These are phyloP conservation scores for Blastosporella zonata DNA, from an alignment of 1,284 basidiomycete genomes.

Conservation along the genomic window DNA sequence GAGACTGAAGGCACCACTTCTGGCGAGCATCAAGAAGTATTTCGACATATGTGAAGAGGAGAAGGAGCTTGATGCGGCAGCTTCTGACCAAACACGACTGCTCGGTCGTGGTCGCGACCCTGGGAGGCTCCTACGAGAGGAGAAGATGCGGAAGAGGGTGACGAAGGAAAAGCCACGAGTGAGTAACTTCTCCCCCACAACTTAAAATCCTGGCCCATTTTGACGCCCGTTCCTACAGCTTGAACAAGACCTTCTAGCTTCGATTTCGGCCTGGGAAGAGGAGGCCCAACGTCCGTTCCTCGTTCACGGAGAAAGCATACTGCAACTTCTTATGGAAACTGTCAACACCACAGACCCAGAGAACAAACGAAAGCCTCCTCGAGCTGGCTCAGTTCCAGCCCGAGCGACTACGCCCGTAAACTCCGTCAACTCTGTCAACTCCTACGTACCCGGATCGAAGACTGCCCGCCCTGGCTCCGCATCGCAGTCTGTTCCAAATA, in stretches of 20 bases:
- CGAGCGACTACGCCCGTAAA: slow-evolving; percentile 59
- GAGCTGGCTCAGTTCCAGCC: slow-evolving; percentile 53
- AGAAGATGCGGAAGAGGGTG: slow-evolving; percentile 98
- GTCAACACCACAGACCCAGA: slow-evolving; percentile 72
- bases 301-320: slow-evolving; percentile 81
- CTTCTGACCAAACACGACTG: slow-evolving; percentile 74
- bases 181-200: slow-evolving; percentile 24
- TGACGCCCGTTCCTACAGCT: slow-evolving; percentile 47
- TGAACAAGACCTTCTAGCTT: slow-evolving; percentile 80
- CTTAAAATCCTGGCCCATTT: background rate
- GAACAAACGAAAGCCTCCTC: slow-evolving; percentile 52
- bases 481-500: slow-evolving; percentile 48
- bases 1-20: slow-evolving; percentile 70
- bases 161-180: slow-evolving; percentile 92
- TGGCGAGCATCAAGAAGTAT: slow-evolving; percentile 84
- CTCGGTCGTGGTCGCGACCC: slow-evolving; percentile 81
- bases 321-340: slow-evolving; percentile 75
- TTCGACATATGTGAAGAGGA: slow-evolving; percentile 90
- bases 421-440: slow-evolving; percentile 30
- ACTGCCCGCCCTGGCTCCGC: slow-evolving; percentile 49
- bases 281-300: slow-evolving; percentile 76
- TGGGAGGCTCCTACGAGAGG: slow-evolving; percentile 82
- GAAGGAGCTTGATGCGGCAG: slow-evolving; percentile 81
- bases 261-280: slow-evolving; percentile 88
- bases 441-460: slow-evolving; percentile 35